Evolutionary conservation across 768 basidiomycete genomes (phyloP).

Genomic region (Leccinellum rugosiceps): DNA sequence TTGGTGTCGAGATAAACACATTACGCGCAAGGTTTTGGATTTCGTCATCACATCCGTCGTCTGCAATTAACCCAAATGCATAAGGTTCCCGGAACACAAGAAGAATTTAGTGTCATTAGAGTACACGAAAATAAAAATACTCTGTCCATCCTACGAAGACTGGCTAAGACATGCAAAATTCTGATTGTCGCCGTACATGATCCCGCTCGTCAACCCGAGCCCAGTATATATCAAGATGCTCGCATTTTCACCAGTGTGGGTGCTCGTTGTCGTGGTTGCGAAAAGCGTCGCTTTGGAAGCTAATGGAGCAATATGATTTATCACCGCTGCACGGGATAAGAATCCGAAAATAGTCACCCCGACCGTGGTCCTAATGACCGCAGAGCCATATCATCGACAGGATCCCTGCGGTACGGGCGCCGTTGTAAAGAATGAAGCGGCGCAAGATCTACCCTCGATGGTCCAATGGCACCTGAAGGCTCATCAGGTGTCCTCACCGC

Average conservation of each 20-base stretch:
- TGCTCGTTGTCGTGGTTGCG: slow-evolving; percentile 5
- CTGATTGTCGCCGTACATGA: neutral
- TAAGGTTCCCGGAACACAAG: slow-evolving; percentile 12
- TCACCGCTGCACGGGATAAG: slow-evolving; percentile 17
- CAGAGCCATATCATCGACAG: slow-evolving; percentile 59
- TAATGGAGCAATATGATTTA: slow-evolving; percentile 17
- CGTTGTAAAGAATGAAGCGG: slow-evolving; percentile 56
- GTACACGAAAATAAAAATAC: slow-evolving; percentile 12
- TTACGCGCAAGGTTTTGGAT: slow-evolving; percentile 12
- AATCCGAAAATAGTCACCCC: slow-evolving; percentile 33
- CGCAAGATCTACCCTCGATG: slow-evolving; percentile 44
- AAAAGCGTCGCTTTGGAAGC: slow-evolving; percentile 11
- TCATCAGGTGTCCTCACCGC: slow-evolving; percentile 27
- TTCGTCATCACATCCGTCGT: slow-evolving; percentile 11
- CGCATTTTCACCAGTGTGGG: slow-evolving; percentile 3
- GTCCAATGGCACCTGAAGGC: slow-evolving; percentile 16
- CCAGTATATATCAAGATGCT: neutral
- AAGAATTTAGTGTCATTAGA: slow-evolving; percentile 12
- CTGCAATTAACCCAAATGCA: slow-evolving; percentile 27
- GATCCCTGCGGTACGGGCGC: slow-evolving; percentile 58
- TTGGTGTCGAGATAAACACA: slow-evolving; percentile 15
- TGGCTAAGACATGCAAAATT: neutral
- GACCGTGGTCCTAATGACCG: slow-evolving; percentile 43
- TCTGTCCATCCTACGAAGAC: neutral
- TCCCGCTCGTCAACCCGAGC: neutral